A percentile compares a stretch with the other conserved stretches of the same genome.
These are phyloP conservation scores for Russula vinacea DNA, from an alignment of 768 basidiomycete genomes.

Conservation along the genomic window DNA sequence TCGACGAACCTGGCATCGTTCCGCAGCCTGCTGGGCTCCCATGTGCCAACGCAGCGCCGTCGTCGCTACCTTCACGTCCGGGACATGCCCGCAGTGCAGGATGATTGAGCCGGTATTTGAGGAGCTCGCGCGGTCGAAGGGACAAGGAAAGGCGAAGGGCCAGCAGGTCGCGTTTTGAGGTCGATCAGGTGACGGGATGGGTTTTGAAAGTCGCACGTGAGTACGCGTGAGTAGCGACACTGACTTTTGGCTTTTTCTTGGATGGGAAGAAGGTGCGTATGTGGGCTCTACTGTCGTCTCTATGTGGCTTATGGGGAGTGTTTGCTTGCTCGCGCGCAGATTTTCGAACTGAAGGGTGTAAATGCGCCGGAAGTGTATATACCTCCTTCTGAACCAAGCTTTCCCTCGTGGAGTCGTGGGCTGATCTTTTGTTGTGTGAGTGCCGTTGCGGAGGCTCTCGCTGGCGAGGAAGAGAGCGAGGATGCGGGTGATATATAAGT, in stretches of 20 bases:
- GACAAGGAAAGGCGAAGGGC: constrained; percentile 44
- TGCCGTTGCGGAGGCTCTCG: constrained; percentile 77
- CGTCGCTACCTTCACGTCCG: constrained; percentile 78
- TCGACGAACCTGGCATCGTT: constrained; percentile 76
- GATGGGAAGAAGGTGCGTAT: constrained; percentile 62
- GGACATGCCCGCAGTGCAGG: constrained; percentile 73
- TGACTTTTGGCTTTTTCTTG: constrained; percentile 87
- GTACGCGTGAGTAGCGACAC: constrained; percentile 74
- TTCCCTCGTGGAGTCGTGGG: constrained; percentile 80
- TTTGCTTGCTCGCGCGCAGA: constrained; percentile 38
- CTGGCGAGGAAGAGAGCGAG: constrained; percentile 65
- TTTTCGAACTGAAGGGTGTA: constrained; percentile 69
- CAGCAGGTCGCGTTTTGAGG: constrained; percentile 61
- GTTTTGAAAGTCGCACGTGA: constrained; percentile 53
- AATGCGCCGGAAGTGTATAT: constrained; percentile 64
- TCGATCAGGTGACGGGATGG: constrained; percentile 74
- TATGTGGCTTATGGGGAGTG: background rate
- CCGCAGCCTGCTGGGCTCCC: constrained; percentile 55
- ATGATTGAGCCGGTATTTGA: constrained; percentile 86
- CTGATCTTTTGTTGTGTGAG: constrained; percentile 42
- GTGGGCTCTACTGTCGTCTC: background rate
- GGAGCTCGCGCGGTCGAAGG: constrained; percentile 63
- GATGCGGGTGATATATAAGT: constrained; percentile 64
- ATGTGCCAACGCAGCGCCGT: constrained; percentile 65
- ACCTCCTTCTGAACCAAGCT: constrained; percentile 68